Base-by-base conservation (phyloP, 441 rosid genomes). In the Iberis amara region DNA sequence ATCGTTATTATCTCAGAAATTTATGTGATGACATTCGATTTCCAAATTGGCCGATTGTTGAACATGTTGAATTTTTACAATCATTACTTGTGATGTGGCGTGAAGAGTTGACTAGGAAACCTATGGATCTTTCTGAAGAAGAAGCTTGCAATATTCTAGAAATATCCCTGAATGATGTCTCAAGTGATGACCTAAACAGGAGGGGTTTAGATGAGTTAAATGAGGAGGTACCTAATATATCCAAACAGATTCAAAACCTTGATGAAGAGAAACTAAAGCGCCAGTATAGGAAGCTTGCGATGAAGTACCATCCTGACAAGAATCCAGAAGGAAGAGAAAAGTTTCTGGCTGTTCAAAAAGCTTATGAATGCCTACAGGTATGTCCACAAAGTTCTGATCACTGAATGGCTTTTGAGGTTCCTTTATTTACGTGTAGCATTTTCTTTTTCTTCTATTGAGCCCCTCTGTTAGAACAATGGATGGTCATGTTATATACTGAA, bases 231-330 rank as follows among this genome's bases (percentile, higher is more conserved):
- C 66, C 76, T 60, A 74, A 59, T 76, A 76, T 87, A 67, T 82
- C 99, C 52, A 87, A 79, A 73, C 85, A 84, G 71, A 79, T 87
- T 74, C 96, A 94, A 83, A 90, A 85, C 72, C 83, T 94, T 65
- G 99, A 94, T 77, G 99, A 94, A 77, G 99, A 94, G 73, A 94
- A 87, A 70, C 90, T 94, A 44, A 94, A 94, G 84, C 78, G 99
- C 15, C 98, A 94, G 56, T 94, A 94, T 63, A 85, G 99, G 77
- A 94, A 94, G 73, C 96, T 94, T 71, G 99, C 99, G 12, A 94
- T 94, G 98, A 90, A 74, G 76, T 94, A 87, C 64, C 99, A 94
- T 77, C 99, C 99, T 64, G 99, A 94, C 74, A 94, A 94, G 69
- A 94, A 94, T 70, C 99, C 99, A 49, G 92, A 85, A 75, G 99